Base-by-base conservation (phyloP, 2,329 filamentous ascomycete genomes). In the Microcyclospora pomicola region DNA sequence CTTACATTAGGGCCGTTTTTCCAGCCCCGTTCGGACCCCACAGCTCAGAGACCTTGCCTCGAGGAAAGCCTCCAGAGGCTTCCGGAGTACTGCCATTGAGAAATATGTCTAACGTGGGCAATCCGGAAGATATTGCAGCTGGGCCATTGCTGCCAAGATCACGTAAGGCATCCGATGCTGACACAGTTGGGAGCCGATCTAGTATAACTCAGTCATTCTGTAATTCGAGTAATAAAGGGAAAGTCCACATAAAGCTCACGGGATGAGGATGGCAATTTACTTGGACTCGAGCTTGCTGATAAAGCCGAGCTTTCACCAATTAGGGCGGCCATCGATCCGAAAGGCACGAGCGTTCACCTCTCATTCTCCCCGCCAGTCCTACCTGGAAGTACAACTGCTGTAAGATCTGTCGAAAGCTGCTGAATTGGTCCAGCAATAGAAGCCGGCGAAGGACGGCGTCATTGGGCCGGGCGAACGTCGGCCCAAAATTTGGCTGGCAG, bases 11-110 rank as follows among this genome's bases (percentile, higher is more conserved):
- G 10, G 80, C 70, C 3, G 85, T 93, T 67, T 93, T 95, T 24
- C 87, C 88, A 16, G 74, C 74, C 2, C 86, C 87, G 7, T 84
- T 80, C 9, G 87, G 85, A 0, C 88, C 88, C 72, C 83, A 93
- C 35, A 94, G 64, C 59, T 96, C 88, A 3, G 82, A 82, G 31
- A 94, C 69, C 56, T 85, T 82, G 11, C 86, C 84, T 40, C 77
- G 74, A 42, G 71, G 71, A 34, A 93, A 66, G 3, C 85, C 86
- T 24, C 12, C 11, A 9, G 12, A 15, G n/a, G 16, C 15, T 42
- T 39, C 48, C 4, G 19, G 7, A 45, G 40, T 45, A 46, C 39
- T 52, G 46, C 32, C 49, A 27, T 41, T 45, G 12, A 67, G 57
- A 6, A 63, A 46, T 16, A 46, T 56, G 52, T 75, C 66, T 31